Base-by-base conservation (phyloP, 495 filamentous ascomycete species). In the Tuber borchii region DNA sequence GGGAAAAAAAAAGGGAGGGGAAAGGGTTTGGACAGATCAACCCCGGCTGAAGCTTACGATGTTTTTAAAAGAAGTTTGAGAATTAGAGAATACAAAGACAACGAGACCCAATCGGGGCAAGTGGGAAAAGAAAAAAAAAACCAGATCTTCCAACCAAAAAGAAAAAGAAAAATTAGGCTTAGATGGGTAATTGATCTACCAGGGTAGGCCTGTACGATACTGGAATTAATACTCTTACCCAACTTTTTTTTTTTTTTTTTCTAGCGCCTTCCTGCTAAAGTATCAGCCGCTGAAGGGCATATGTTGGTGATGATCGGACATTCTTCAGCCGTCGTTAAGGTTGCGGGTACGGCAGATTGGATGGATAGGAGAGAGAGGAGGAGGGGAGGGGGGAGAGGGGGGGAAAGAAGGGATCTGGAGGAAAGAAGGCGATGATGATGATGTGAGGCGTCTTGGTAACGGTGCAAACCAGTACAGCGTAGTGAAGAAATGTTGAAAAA, bases 71-170 rank as follows among this genome's bases (percentile, higher is more conserved):
- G 12, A 43, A 43, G 42, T 1, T 34, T 17, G 56, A 65, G 6
- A 69, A 61, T 2, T 51, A 61, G 51, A 65, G 46, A 74, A 72
- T 31, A 48, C 51, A 77, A 72, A 71, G 70, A 14, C 17, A 26
- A 26, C 56, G 56, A 17, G n/a, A 17, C 14, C 56, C 56, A 61
- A 61, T 26, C 3, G 14, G 34, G 7, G 2, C 14, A 19, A 65
- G 26, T 2, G 12, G 2, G 34, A 45, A 7, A n/a, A 6, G 16
- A 69, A 69, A 26, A n/a, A 69, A 31, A 31, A 14, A 73, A 14
- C 4, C 22, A n/a, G n/a, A 26, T 61, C 26, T 31, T 61, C 51
- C 51, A n/a, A 14, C 51, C n/a, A 31, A n/a, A 73, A 31, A 31
- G 10, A 31, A 72, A 72, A 73, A 69, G 26, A 2, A 34, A 61